These are phyloP conservation scores for Ceratocystis lukuohia DNA, from an alignment of 2,329 filamentous ascomycete genomes.

Conservation along the genomic window DNA sequence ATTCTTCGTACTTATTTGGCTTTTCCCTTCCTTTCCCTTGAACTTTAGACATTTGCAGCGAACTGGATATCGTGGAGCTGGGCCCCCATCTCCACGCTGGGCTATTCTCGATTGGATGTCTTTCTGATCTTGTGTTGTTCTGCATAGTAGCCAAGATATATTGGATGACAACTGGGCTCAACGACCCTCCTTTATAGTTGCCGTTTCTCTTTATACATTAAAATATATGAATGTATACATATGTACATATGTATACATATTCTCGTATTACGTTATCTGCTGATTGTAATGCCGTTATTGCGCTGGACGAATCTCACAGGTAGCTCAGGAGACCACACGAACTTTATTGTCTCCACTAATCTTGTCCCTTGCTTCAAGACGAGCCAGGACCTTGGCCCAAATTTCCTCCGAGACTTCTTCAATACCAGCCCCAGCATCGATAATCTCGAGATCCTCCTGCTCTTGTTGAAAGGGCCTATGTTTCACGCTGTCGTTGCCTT, in stretches of 20 bases:
- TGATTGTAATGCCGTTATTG: neutral
- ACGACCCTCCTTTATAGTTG: neutral
- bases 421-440: slow-evolving; percentile 40
- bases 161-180: slow-evolving; percentile 3
- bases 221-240: neutral
- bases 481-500: neutral
- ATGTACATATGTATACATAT: too few relatives aligned
- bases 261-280: too few relatives aligned
- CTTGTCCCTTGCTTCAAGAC: slow-evolving; percentile 36
- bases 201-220: neutral
- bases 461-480: slow-evolving; percentile 32
- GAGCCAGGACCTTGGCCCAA: slow-evolving; percentile 37
- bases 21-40: neutral
- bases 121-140: slow-evolving; percentile 2
- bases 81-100: neutral
- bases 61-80: neutral
- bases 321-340: slow-evolving; percentile 29
- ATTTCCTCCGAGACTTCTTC: slow-evolving; percentile 45
- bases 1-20: slow-evolving; percentile 1
- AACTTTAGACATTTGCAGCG: neutral
- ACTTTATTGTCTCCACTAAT: slow-evolving; percentile 36
- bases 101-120: neutral
- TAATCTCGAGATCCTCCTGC: slow-evolving; percentile 40
- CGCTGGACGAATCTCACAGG: neutral
- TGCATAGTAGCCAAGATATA: neutral